phyloP scores from a whole-genome alignment of 805 yeast genomes.

The Ogataea kodamae region DNA sequence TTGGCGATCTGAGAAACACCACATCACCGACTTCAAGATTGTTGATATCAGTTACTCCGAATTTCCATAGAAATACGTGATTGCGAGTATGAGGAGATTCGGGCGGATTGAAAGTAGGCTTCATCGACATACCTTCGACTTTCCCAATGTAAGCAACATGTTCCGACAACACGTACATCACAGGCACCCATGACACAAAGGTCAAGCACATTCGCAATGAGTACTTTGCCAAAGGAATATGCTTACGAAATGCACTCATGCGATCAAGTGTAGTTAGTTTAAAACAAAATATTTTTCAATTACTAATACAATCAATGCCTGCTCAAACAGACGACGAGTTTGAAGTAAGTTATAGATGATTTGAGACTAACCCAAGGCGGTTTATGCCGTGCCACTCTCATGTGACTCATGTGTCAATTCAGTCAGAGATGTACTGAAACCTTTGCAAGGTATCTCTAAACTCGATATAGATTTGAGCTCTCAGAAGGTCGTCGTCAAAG shows the following conservation, averaged over 20 bases:
- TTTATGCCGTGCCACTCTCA: slow-evolving; percentile 82
- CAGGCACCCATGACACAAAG: slow-evolving; percentile 76
- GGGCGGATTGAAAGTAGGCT: slow-evolving; percentile 81
- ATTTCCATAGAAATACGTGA: slow-evolving; percentile 69
- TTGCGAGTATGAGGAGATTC: slow-evolving; percentile 42
- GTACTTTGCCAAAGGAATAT: slow-evolving; percentile 18
- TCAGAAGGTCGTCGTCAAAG: slow-evolving; percentile 64
- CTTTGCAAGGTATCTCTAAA: slow-evolving; percentile 47
- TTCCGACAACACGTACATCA: slow-evolving; percentile 60
- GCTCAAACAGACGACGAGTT: slow-evolving; percentile 17
- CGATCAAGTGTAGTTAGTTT: too few relatives aligned
- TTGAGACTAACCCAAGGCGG: slow-evolving; percentile 42
- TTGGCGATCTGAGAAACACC: slow-evolving; percentile 72
- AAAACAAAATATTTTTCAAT: not conserved
- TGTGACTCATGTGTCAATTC: slow-evolving; percentile 70
- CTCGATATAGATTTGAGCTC: slow-evolving; percentile 54
- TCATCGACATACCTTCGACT: slow-evolving; percentile 81
- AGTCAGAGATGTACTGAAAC: slow-evolving; percentile 50
- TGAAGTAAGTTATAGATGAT: slow-evolving; percentile 17
- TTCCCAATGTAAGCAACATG: slow-evolving; percentile 70
- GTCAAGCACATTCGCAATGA: slow-evolving; percentile 32
- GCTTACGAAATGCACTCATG: slow-evolving; percentile 7
- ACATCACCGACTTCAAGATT: slow-evolving; percentile 63
- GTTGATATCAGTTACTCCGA: slow-evolving; percentile 45
- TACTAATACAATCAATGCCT: slow-evolving; percentile 14